These are phyloP conservation scores for Rhizoclosmatium globosum DNA, from an alignment of 192 early-diverging fungal genomes.

Conservation along the genomic window DNA sequence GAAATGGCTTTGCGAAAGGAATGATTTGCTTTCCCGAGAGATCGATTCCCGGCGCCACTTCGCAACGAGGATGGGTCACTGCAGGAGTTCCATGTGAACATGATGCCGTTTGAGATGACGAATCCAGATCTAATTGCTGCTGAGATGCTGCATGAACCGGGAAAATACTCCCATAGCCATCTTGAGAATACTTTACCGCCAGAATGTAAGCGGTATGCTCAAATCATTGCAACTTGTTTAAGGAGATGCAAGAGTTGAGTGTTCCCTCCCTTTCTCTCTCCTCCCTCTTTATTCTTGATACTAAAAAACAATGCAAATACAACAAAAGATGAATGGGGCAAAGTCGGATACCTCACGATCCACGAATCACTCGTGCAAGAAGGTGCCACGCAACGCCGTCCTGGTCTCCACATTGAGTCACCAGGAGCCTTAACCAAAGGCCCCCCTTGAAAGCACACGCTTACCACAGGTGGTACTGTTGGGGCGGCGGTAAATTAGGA, in stretches of 20 bases:
- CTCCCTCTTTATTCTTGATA: too few relatives aligned
- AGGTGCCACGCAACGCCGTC: not conserved
- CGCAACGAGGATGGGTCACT: not conserved
- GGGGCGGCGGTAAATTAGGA: not conserved
- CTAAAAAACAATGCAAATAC: too few relatives aligned
- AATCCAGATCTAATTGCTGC: not conserved
- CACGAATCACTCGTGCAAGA: constrained; percentile 2
- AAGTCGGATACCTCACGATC: constrained; percentile 14
- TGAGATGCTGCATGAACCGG: not conserved
- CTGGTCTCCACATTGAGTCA: constrained; percentile 16
- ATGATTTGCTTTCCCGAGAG: not conserved
- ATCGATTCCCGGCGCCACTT: not conserved
- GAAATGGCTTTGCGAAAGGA: not conserved
- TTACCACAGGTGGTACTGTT: constrained; percentile 11
- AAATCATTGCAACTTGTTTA: constrained; percentile 1
- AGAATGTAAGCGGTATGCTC: constrained; percentile 8
- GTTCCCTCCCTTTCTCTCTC: too few relatives aligned
- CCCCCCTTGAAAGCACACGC: not conserved
- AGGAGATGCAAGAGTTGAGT: not conserved
- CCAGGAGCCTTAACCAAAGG: not conserved
- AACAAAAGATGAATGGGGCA: not conserved
- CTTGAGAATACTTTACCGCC: not conserved
- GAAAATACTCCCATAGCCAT: not conserved
- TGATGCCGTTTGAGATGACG: constrained; percentile 20
- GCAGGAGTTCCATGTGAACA: constrained; percentile 1